phyloP scores from a whole-genome alignment of 1,284 basidiomycete species.

The Pterulicium gracile region DNA sequence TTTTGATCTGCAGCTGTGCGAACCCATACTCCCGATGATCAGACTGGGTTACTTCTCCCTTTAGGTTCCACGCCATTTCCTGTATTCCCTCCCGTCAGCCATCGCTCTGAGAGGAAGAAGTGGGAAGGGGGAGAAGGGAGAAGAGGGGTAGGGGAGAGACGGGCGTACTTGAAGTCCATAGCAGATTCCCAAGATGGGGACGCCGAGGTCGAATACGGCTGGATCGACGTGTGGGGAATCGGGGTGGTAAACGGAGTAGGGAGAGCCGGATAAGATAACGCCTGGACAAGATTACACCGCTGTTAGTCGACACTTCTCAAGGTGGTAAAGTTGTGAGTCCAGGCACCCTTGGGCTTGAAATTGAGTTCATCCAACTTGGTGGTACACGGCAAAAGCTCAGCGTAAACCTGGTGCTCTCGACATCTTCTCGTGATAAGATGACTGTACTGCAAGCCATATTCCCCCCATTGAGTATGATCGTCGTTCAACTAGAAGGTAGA shows the following conservation, averaged over 20 bases:
- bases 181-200: constrained; percentile 95
- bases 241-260: constrained; percentile 94
- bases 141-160: not conserved
- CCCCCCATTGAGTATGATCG: constrained; percentile 12
- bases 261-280: constrained; percentile 96
- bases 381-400: constrained; percentile 97
- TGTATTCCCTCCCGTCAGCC: no score
- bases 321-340: not conserved
- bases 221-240: constrained; percentile 94
- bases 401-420: constrained; percentile 96
- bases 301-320: no score
- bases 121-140: not conserved
- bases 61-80: constrained; percentile 90
- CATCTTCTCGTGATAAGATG: constrained; percentile 98
- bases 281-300: constrained; percentile 43
- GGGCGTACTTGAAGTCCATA: constrained; percentile 85
- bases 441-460: constrained; percentile 60
- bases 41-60: constrained; percentile 82
- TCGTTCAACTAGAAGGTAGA: constrained; percentile 9
- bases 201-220: constrained; percentile 83
- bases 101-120: not conserved
- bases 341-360: constrained; percentile 91
- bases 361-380: constrained; percentile 82
- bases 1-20: constrained; percentile 71
- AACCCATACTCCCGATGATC: constrained; percentile 95